Evolutionary conservation across 345 rosid species (phyloP).

Genomic region (Streptanthus diversifolius): DNA sequence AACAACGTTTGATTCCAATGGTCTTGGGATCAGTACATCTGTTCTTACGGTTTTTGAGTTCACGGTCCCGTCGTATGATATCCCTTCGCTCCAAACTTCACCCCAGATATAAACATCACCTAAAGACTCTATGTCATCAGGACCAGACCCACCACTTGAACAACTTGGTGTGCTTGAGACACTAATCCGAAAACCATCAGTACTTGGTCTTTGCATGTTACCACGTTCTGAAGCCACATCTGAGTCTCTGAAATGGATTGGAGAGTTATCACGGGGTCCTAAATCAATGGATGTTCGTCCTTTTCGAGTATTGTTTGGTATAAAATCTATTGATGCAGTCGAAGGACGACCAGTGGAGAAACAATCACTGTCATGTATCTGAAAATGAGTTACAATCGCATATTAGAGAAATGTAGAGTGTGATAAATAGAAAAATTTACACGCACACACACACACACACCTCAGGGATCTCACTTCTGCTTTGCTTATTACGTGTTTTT

Average conservation of each 20-base stretch:
- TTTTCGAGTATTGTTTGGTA: conserved; percentile 46
- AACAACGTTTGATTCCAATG: conserved; percentile 85
- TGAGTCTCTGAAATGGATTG: conserved; percentile 46
- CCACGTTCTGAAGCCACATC: conserved; percentile 80
- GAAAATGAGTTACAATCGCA: conserved; percentile 25
- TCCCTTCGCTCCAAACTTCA: conserved; percentile 78
- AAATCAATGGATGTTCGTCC: conserved; percentile 63
- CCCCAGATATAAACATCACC: conserved; percentile 98
- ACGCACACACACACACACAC: conserved; percentile 42
- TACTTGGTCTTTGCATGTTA: conserved; percentile 83
- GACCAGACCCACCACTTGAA: conserved; percentile 94
- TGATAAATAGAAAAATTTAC: neutral
- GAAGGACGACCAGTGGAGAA: conserved; percentile 46
- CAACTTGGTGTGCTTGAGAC: conserved; percentile 95
- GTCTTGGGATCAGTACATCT: conserved; percentile 70
- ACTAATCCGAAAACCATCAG: conserved; percentile 89
- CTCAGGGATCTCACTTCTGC: conserved; percentile 66
- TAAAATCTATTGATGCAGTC: conserved; percentile 49
- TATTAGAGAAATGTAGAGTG: neutral
- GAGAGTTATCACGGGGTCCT: conserved; percentile 44
- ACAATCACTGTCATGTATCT: conserved; percentile 56
- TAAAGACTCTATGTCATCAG: conserved; percentile 94
- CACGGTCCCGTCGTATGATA: conserved; percentile 45
- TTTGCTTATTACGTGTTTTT: conserved; percentile 46
- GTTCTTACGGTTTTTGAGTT: conserved; percentile 40